Percentiles rank a stretch among this genome's conserved stretches.
phyloP scores from a whole-genome alignment of 2,329 filamentous ascomycete species.

The Hymenoscyphus albidus region DNA sequence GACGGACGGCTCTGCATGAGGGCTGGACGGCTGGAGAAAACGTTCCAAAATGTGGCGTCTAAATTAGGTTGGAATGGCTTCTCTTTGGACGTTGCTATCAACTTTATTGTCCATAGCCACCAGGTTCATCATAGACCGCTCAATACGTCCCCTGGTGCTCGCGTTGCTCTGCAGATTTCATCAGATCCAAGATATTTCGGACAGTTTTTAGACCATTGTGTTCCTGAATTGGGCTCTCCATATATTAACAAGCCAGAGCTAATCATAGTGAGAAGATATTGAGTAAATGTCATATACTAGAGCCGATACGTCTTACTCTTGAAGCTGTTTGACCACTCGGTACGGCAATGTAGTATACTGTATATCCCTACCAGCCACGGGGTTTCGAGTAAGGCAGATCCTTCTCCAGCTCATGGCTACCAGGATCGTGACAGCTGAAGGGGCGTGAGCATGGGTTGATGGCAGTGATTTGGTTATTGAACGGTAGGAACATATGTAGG shows the following conservation, averaged over 20 bases:
- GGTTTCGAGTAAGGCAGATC: constrained; percentile 3
- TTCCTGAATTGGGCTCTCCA: neutral
- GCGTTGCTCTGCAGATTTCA: constrained; percentile 7
- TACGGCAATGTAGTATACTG: constrained; percentile 2
- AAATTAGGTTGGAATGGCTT: constrained; percentile 9
- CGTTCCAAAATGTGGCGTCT: constrained; percentile 1
- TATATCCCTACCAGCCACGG: constrained; percentile 10
- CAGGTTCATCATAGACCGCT: neutral
- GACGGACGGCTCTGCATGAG: constrained; percentile 6
- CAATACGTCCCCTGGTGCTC: neutral
- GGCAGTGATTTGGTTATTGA: neutral
- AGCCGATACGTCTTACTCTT: neutral
- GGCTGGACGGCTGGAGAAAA: constrained; percentile 10
- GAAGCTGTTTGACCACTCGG: constrained; percentile 4
- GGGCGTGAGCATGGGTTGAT: neutral
- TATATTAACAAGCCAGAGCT: neutral
- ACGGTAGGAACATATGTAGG: neutral
- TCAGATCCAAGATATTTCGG: constrained; percentile 9
- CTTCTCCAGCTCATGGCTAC: constrained; percentile 1
- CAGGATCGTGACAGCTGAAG: neutral
- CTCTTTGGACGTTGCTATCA: neutral
- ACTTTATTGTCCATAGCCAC: neutral
- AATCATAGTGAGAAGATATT: neutral
- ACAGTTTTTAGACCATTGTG: neutral
- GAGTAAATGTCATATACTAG: neutral